phyloP scores from a whole-genome alignment of 495 filamentous ascomycete species.

The Annulohypoxylon bovei region DNA sequence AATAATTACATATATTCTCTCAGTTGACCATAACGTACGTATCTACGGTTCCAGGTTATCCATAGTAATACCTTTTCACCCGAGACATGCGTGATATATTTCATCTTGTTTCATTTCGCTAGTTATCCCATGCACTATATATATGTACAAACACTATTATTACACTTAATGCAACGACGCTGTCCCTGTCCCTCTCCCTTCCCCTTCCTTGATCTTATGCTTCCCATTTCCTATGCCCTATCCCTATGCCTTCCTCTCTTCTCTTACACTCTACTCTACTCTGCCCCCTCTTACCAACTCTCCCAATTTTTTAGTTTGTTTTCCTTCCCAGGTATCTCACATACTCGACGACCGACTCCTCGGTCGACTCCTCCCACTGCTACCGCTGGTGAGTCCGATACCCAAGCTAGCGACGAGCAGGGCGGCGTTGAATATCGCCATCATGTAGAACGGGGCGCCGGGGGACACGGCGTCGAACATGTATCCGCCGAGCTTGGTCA shows the following conservation, averaged over 20 bases:
- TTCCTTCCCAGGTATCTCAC: too few relatives aligned
- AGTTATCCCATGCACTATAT: neutral
- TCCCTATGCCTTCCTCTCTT: neutral
- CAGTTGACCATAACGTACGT: neutral
- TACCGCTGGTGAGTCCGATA: constrained; percentile 44
- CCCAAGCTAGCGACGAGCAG: constrained; percentile 68
- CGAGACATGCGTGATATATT: neutral
- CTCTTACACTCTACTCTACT: neutral
- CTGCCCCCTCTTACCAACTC: neutral
- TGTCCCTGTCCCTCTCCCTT: neutral
- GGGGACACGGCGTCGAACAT: constrained; percentile 77
- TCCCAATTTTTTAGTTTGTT: neutral
- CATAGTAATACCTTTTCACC: neutral
- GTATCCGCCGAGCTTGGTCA: constrained; percentile 92
- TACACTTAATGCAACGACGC: neutral
- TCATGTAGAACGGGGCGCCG: constrained; percentile 89
- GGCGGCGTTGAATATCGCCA: constrained; percentile 85
- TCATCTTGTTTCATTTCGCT: neutral
- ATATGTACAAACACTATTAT: neutral
- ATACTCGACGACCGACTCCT: constrained; percentile 5
- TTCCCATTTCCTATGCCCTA: neutral
- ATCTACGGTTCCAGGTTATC: neutral
- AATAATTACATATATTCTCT: constrained; percentile 2
- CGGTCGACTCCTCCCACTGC: constrained; percentile 1
- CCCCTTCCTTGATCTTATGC: neutral